phyloP scores from a whole-genome alignment of 345 rosid species.

The Citrus unshiu region DNA sequence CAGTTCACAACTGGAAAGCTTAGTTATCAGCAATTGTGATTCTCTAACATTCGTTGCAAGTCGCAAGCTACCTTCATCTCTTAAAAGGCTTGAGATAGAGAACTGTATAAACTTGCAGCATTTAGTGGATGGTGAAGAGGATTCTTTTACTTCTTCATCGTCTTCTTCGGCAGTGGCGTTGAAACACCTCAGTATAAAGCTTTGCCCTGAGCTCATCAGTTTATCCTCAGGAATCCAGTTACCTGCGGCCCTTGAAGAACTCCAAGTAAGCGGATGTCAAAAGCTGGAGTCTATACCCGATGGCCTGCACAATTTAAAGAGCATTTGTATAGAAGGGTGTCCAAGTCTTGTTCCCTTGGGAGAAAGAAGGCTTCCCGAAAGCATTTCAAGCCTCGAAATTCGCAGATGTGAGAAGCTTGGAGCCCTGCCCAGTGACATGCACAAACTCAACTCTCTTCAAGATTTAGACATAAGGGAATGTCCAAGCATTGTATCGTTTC shows the following conservation, averaged over 20 bases:
- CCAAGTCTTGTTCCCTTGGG: neutral
- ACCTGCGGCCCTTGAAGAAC: neutral
- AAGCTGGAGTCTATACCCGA: neutral
- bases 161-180: neutral
- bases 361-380: neutral
- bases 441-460: neutral
- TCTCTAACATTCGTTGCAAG: neutral
- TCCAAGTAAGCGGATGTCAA: neutral
- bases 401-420: neutral
- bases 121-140: neutral
- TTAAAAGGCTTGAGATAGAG: neutral
- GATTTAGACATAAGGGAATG: neutral
- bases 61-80: neutral
- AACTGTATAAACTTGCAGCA: neutral
- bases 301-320: neutral
- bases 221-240: neutral
- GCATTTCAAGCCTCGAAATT: neutral
- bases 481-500: neutral
- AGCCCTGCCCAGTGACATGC: neutral
- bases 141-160: neutral
- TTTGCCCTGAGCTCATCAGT: constrained; percentile 8
- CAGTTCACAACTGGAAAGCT: neutral
- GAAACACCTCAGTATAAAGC: neutral
- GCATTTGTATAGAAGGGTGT: neutral
- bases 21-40: neutral